phyloP scores from a whole-genome alignment of 139 green algal genomes.

The Monoraphidium neglectum region DNA sequence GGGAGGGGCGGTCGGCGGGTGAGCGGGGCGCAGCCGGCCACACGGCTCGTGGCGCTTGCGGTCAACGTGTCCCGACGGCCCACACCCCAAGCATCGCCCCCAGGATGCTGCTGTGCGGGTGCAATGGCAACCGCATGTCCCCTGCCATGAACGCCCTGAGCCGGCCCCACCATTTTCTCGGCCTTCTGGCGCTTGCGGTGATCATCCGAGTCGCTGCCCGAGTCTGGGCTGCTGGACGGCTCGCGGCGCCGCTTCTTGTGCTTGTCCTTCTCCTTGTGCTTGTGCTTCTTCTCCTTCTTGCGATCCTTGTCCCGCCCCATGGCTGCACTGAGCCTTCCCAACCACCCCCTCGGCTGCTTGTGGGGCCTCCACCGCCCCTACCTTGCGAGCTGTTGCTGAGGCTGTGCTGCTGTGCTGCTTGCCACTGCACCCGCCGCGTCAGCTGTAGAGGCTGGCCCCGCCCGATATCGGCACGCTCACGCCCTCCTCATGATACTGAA shows the following conservation, averaged over 20 bases:
- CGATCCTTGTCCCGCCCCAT: conserved; percentile 29
- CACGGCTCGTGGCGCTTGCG: background rate
- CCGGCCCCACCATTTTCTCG: conserved; percentile 42
- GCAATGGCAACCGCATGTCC: background rate
- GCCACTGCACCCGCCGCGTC: too few species aligned
- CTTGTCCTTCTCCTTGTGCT: conserved; percentile 41
- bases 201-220: conserved; percentile 33
- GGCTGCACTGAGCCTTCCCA: too few species aligned
- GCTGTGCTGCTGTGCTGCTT: too few species aligned
- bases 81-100: background rate
- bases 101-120: background rate
- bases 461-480: too few species aligned
- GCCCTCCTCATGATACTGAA: too few species aligned
- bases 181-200: conserved; percentile 30
- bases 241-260: conserved; percentile 22
- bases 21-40: background rate
- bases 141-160: background rate
- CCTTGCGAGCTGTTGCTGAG: too few species aligned
- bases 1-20: background rate
- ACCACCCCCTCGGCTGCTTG: too few species aligned
- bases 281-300: conserved; percentile 38
- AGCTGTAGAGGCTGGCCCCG: too few species aligned
- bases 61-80: too few species aligned
- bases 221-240: conserved; percentile 13
- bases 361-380: too few species aligned